A percentile compares a stretch with the other conserved stretches of the same genome.
Evolutionary conservation across 495 filamentous ascomycete species (phyloP).

Genomic region (Aspergillus biplanus): DNA sequence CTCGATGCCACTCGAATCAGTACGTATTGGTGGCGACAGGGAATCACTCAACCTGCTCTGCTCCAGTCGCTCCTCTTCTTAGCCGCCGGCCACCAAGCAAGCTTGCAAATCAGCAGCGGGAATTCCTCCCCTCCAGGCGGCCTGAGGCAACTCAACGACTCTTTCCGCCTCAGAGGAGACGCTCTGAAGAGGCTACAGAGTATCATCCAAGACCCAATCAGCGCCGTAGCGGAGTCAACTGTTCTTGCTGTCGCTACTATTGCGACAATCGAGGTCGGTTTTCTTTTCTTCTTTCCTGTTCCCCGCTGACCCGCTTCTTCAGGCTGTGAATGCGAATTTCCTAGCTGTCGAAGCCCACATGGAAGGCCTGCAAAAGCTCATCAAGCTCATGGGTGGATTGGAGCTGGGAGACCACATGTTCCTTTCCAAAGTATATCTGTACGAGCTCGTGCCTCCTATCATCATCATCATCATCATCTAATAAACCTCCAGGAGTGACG

Average conservation of each 20-base stretch:
- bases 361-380: constrained; percentile 6
- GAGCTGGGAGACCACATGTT: constrained; percentile 8
- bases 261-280: constrained; percentile 13
- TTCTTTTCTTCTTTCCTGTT: too few relatives aligned
- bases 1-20: constrained; percentile 16
- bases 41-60: constrained; percentile 10
- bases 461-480: background rate
- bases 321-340: constrained; percentile 12
- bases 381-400: constrained; percentile 4
- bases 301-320: background rate
- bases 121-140: constrained; percentile 3
- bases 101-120: constrained; percentile 9
- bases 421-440: constrained; percentile 17
- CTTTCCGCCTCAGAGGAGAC: constrained; percentile 8
- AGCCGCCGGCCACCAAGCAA: constrained; percentile 16
- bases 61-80: constrained; percentile 16
- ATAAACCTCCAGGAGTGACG: constrained; percentile 5
- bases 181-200: constrained; percentile 7
- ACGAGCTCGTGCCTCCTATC: background rate
- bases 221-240: constrained; percentile 12
- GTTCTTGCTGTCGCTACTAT: constrained; percentile 8
- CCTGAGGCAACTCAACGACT: constrained; percentile 2
- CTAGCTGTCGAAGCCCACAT: constrained; percentile 10
- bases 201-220: constrained; percentile 10
- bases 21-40: constrained; percentile 9